phyloP scores from a whole-genome alignment of 495 filamentous ascomycete genomes.

The Aspergillus asperescens region DNA sequence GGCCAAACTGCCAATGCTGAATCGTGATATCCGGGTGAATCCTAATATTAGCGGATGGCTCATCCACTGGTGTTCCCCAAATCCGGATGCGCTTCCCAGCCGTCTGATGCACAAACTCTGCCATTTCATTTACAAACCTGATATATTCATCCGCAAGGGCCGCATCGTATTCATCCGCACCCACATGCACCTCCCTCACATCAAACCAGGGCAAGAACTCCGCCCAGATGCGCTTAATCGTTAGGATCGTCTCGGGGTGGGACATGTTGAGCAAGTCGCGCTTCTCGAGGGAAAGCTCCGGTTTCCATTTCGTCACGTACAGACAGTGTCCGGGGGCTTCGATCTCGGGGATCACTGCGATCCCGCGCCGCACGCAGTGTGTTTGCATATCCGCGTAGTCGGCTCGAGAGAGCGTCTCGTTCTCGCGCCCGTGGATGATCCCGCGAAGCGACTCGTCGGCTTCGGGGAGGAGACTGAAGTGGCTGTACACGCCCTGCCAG shows the following conservation, averaged over 20 bases:
- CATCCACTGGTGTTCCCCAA: conserved; percentile 45
- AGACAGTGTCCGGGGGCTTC: conserved; percentile 51
- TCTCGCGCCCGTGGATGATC: conserved; percentile 38
- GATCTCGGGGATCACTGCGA: conserved; percentile 53
- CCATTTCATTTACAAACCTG: conserved; percentile 49
- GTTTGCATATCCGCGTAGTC: conserved; percentile 48
- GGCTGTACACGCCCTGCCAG: conserved; percentile 48
- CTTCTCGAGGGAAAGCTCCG: conserved; percentile 45
- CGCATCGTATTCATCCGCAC: conserved; percentile 52
- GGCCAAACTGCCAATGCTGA: conserved; percentile 55
- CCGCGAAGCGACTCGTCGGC: conserved; percentile 33
- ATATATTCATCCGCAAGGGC: conserved; percentile 49
- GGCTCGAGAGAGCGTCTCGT: conserved; percentile 43
- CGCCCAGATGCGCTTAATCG: conserved; percentile 49
- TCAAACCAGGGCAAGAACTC: conserved; percentile 55
- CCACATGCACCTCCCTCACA: conserved; percentile 52
- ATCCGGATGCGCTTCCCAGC: conserved; percentile 46
- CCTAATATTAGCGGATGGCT: conserved; percentile 33
- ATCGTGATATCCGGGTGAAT: conserved; percentile 43
- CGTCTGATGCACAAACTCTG: conserved; percentile 36
- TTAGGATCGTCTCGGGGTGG: conserved; percentile 49
- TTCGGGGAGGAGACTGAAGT: conserved; percentile 46
- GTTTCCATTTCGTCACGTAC: conserved; percentile 53
- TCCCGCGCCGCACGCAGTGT: conserved; percentile 47
- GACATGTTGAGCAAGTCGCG: conserved; percentile 50